A percentile compares a stretch with the other conserved stretches of the same genome.
These are phyloP conservation scores for Ophiorrhiza pumila DNA, from an alignment of 257 asterid species.

Conservation along the genomic window DNA sequence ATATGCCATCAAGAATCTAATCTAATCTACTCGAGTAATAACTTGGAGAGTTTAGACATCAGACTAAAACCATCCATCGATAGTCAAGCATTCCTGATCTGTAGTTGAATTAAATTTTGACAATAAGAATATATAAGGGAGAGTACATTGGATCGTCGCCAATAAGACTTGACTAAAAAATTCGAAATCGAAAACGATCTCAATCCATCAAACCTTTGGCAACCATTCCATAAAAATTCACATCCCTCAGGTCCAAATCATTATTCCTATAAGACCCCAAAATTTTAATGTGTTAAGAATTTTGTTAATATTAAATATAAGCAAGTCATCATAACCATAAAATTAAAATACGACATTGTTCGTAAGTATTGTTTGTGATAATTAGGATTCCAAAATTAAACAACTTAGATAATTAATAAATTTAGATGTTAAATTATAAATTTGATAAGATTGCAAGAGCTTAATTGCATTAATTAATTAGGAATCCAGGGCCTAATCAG, in stretches of 20 bases:
- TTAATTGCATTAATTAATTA: too few species aligned
- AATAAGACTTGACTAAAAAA: constrained; percentile 75
- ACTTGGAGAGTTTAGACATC: constrained; percentile 55
- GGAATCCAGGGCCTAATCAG: too few species aligned
- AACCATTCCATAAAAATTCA: constrained; percentile 49
- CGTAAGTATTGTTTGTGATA: too few species aligned
- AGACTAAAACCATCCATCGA: constrained; percentile 58
- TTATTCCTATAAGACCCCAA: too few species aligned
- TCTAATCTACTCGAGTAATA: constrained; percentile 74
- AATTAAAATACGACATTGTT: too few species aligned
- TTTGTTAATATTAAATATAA: too few species aligned
- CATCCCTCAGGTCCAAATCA: constrained; percentile 61
- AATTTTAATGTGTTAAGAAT: too few species aligned
- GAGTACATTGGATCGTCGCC: constrained; percentile 60
- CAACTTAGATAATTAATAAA: too few species aligned
- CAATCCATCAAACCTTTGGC: constrained; percentile 42
- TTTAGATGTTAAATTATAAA: too few species aligned
- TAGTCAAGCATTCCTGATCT: constrained; percentile 71
- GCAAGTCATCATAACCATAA: too few species aligned
- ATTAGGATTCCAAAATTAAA: too few species aligned
- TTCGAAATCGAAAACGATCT: constrained; percentile 53
- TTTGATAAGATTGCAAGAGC: too few species aligned
- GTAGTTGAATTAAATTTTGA: constrained; percentile 46
- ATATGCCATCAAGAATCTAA: constrained; percentile 48
- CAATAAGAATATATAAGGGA: constrained; percentile 49